Evolutionary conservation across 495 filamentous ascomycete genomes (phyloP).

Genomic region (Xylaria scruposa): DNA sequence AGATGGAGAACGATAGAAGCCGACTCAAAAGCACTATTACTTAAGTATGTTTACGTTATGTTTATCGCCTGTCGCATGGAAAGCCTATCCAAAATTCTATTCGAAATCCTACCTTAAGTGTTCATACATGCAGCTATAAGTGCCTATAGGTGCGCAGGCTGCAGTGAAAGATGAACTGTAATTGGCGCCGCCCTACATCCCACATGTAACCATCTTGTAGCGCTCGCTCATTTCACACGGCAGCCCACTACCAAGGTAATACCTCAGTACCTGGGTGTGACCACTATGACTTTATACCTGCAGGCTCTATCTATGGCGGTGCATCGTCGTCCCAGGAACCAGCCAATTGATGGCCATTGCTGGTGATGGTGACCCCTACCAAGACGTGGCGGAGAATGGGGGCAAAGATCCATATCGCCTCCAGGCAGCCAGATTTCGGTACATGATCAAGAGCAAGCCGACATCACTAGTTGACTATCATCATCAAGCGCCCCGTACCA

Average conservation of each 20-base stretch:
- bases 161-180: not conserved
- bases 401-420: not conserved
- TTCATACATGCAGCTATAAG: not conserved
- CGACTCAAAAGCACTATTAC: not conserved
- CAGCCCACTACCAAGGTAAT: not conserved
- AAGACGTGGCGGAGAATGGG: not conserved
- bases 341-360: not conserved
- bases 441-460: not conserved
- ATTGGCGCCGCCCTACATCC: not conserved
- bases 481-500: too few species aligned
- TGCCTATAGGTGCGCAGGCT: not conserved
- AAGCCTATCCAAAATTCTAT: not conserved
- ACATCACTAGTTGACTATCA: too few species aligned
- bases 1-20: not conserved
- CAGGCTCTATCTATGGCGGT: slow-evolving; percentile 12
- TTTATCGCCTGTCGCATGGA: not conserved
- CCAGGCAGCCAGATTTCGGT: slow-evolving; percentile 12
- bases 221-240: not conserved
- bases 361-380: not conserved
- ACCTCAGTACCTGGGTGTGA: not conserved
- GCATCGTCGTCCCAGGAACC: not conserved
- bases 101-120: not conserved
- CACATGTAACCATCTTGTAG: not conserved
- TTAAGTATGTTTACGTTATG: not conserved
- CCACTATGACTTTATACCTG: not conserved